phyloP scores from a whole-genome alignment of 2,329 filamentous ascomycete species.

The Didymella pomorum region DNA sequence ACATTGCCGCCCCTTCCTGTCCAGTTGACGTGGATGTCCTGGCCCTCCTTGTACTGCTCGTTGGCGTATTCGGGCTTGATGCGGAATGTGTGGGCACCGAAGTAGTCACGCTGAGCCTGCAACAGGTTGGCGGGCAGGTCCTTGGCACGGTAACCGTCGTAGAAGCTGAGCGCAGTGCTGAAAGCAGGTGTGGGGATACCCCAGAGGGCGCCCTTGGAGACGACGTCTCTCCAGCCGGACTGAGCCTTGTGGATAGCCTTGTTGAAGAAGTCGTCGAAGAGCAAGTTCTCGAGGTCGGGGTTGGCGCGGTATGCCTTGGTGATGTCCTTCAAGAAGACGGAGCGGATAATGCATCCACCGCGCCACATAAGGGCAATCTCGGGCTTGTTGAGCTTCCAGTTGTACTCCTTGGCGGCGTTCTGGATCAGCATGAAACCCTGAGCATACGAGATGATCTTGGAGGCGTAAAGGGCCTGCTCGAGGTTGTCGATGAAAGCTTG shows the following conservation, averaged over 20 bases:
- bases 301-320: slow-evolving; percentile 94
- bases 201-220: slow-evolving; percentile 89
- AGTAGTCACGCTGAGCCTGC: slow-evolving; percentile 99
- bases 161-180: slow-evolving; percentile 97
- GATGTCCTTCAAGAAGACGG: slow-evolving; percentile 99
- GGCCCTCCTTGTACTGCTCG: slow-evolving; percentile 81
- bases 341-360: slow-evolving; percentile 99
- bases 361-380: slow-evolving; percentile 99
- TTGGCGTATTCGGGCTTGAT: slow-evolving; percentile 62
- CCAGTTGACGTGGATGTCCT: slow-evolving; percentile 99
- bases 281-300: slow-evolving; percentile 94
- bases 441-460: slow-evolving; percentile 99
- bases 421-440: slow-evolving; percentile 99
- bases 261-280: slow-evolving; percentile 99
- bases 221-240: slow-evolving; percentile 65
- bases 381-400: slow-evolving; percentile 99
- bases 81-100: slow-evolving; percentile 71
- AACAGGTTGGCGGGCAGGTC: slow-evolving; percentile 97
- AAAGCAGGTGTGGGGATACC: slow-evolving; percentile 97
- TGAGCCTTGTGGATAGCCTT: slow-evolving; percentile 98
- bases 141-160: slow-evolving; percentile 97
- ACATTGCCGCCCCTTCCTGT: slow-evolving; percentile 97
- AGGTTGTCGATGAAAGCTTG: slow-evolving; percentile 94
- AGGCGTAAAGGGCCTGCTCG: slow-evolving; percentile 98
- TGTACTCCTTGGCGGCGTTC: slow-evolving; percentile 94